Conservation (phyloP, 2,329 filamentous ascomycete species). For the Davidsoniella virescens region DNA sequence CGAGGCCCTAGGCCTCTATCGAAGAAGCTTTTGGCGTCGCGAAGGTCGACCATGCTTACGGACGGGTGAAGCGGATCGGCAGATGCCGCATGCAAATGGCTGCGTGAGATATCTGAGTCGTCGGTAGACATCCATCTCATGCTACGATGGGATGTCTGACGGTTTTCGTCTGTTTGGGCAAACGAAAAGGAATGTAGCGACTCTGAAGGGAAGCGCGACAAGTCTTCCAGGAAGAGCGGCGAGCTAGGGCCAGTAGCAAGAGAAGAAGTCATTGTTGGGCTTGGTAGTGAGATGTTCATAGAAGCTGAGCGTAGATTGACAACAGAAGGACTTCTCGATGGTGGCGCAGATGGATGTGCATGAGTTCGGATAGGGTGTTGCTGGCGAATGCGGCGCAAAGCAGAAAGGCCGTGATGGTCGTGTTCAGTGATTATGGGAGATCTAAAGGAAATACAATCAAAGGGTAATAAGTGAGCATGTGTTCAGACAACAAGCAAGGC, state of each 20-base stretch:
- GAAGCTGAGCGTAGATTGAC: slow-evolving; percentile 52
- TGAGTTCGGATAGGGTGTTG: slow-evolving; percentile 52
- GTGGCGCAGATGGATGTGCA: slow-evolving; percentile 48
- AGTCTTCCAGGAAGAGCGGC: slow-evolving; percentile 70
- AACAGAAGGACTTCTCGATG: slow-evolving; percentile 43
- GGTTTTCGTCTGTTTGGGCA: slow-evolving; percentile 81
- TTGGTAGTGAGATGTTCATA: slow-evolving; percentile 48
- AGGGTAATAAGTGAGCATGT: background rate
- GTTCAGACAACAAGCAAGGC: background rate
- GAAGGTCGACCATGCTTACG: slow-evolving; percentile 19
- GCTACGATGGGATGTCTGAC: slow-evolving; percentile 53
- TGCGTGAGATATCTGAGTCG: slow-evolving; percentile 45
- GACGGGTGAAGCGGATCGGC: slow-evolving; percentile 95
- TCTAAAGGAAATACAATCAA: slow-evolving; percentile 27
- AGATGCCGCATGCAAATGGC: slow-evolving; percentile 59
- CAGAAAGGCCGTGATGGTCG: slow-evolving; percentile 72
- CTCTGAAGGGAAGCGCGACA: slow-evolving; percentile 83
- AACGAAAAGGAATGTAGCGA: slow-evolving; percentile 98
- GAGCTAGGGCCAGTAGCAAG: slow-evolving; percentile 47
- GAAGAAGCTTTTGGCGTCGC: slow-evolving; percentile 4
- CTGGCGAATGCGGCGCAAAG: slow-evolving; percentile 85
- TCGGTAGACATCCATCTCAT: slow-evolving; percentile 75
- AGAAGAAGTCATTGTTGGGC: slow-evolving; percentile 32
- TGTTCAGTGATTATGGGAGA: slow-evolving; percentile 71
- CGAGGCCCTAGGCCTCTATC: slow-evolving; percentile 7